Base-by-base conservation (phyloP, 176 grass and related monocot genomes). In the Eleusine indica region DNA sequence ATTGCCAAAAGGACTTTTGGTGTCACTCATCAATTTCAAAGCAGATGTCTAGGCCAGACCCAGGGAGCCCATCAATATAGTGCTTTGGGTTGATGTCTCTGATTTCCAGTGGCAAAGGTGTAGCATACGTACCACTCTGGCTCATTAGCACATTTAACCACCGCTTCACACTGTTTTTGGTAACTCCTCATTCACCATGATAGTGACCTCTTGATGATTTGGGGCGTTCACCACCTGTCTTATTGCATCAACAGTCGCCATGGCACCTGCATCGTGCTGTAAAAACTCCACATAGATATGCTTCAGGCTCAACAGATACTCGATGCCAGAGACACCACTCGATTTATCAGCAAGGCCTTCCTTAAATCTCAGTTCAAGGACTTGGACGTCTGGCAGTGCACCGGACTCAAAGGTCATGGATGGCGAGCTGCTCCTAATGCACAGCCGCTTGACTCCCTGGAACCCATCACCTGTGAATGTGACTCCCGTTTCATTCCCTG, bases 291-390 rank as follows among this genome's bases (percentile, higher is more conserved):
- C 16, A 6, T 63, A 0, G 18, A 89, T 22, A 81, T 85, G 42
- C 71, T 70, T 89, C 53, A 89, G 87, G 82, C 13, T 74, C 4
- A 16, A 51, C 70, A 89, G 38, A 64, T 70, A 52, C 64, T 81
- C 70, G 11, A 89, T 53, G 18, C 87, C 82, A 54, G 76, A 85
- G 7, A 85, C 63, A 25, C 76, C 30, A 44, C 42, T 71, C 7
- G 77, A 75, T 47, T 51, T 17, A 60, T 89, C 52, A 74, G 70
- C 46, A 76, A n/a, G 61, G 41, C 70, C 61, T 60, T 84, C 60
- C 44, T 76, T 22, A 0, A 65, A 85, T 17, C 52, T 89, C 3
- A 89, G 70, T 37, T 85, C 82, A 85, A 89, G 76, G 1, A 43
- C 76, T 54, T 85, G 76, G 16, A 85, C 40, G 16, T 25, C 42